Evolutionary conservation across 2,329 filamentous ascomycete genomes (phyloP).

Genomic region (Aschersonia sp.): DNA sequence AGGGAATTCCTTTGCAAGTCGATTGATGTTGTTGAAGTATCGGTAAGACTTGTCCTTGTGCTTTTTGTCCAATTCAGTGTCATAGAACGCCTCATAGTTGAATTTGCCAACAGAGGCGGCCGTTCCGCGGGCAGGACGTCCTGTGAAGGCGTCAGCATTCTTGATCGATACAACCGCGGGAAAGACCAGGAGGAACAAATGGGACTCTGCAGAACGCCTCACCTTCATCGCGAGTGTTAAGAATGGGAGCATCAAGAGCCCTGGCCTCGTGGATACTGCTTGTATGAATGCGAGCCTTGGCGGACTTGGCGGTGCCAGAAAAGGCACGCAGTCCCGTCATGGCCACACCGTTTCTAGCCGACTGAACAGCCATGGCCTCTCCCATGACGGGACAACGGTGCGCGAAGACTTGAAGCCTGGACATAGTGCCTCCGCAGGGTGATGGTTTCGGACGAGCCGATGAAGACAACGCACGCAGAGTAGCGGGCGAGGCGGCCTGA

Average conservation of each 20-base stretch:
- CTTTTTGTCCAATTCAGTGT: conserved; percentile 86
- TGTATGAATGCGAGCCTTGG: conserved; percentile 69
- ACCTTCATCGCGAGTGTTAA: conserved; percentile 35
- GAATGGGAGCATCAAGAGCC: conserved; percentile 48
- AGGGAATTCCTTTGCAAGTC: conserved; percentile 88
- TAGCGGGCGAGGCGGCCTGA: conserved; percentile 83
- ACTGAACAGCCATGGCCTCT: conserved; percentile 86
- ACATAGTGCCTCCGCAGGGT: conserved; percentile 83
- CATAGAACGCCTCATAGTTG: conserved; percentile 84
- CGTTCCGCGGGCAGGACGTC: conserved; percentile 1
- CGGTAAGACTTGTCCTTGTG: conserved; percentile 99
- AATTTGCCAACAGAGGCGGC: conserved; percentile 42
- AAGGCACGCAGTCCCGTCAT: conserved; percentile 36
- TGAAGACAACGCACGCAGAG: conserved; percentile 77
- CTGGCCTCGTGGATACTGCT: conserved; percentile 64
- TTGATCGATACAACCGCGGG: background rate
- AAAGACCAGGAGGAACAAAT: no score
- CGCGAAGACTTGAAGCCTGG: conserved; percentile 86
- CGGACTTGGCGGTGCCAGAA: conserved; percentile 33
- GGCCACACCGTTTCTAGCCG: conserved; percentile 36
- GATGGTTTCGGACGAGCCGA: conserved; percentile 51
- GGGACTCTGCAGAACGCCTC: conserved; percentile 9
- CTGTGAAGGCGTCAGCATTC: background rate
- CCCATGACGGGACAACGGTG: conserved; percentile 97
- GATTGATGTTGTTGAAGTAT: conserved; percentile 99